phyloP scores from a whole-genome alignment of 116 monocot species.

The Posidonia oceanica region DNA sequence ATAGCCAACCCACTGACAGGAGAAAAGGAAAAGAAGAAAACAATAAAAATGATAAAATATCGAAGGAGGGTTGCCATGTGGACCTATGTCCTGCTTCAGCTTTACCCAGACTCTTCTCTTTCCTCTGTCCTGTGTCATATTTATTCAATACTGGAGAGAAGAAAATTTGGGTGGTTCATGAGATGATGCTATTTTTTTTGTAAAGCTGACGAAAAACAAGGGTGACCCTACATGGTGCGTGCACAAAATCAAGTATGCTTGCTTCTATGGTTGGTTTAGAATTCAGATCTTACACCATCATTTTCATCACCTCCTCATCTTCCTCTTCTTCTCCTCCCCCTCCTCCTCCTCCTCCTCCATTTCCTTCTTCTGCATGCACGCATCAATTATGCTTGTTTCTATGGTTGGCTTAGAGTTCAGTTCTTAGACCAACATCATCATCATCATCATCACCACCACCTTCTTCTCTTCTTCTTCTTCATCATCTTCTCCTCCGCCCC shows the following conservation, averaged over 20 bases:
- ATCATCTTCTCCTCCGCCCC: too few species aligned
- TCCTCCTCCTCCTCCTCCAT: too few species aligned
- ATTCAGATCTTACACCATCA: not conserved
- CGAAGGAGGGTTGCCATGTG: too few species aligned
- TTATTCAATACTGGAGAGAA: not conserved
- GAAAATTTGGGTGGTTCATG: not conserved
- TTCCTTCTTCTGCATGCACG: too few species aligned
- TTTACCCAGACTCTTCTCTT: too few species aligned
- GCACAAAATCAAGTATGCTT: not conserved
- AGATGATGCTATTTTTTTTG: not conserved
- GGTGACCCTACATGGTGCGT: not conserved
- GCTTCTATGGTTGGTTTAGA: not conserved
- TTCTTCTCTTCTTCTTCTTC: not conserved
- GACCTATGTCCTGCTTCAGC: too few species aligned
- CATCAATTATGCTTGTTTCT: not conserved
- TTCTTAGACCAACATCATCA: too few species aligned
- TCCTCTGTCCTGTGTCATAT: too few species aligned
- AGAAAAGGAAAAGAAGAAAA: not conserved
- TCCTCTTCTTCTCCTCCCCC: too few species aligned
- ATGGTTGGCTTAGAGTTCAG: not conserved
- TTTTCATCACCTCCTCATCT: too few species aligned
- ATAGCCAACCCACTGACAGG: not conserved
- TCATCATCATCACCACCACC: not conserved
- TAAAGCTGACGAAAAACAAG: not conserved
- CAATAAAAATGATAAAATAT: not conserved